Evolutionary conservation across 345 rosid species (phyloP).

Genomic region (Arabidopsis suecica): DNA sequence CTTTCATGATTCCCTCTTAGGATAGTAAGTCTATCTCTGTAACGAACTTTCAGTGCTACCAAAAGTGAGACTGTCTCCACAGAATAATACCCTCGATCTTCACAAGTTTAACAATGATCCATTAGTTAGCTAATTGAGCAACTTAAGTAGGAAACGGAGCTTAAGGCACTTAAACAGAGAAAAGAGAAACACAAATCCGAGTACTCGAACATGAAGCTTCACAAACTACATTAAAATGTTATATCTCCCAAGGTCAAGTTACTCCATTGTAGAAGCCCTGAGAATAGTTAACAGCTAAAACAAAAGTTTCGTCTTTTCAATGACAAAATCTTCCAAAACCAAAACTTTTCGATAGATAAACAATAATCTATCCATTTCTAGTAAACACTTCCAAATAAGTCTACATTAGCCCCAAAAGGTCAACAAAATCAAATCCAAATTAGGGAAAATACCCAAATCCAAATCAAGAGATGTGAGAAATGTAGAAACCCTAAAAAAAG

Average conservation of each 20-base stretch:
- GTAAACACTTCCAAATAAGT: background rate
- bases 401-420: background rate
- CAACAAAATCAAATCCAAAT: background rate
- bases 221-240: constrained; percentile 7
- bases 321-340: background rate
- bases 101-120: constrained; percentile 34
- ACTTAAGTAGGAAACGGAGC: background rate
- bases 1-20: constrained; percentile 96
- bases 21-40: constrained; percentile 92
- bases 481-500: background rate
- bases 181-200: background rate
- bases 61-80: constrained; percentile 93
- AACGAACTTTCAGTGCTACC: constrained; percentile 94
- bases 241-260: background rate
- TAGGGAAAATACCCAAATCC: background rate
- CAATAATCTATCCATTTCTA: background rate
- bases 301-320: background rate
- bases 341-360: background rate
- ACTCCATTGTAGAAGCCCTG: background rate
- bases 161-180: background rate
- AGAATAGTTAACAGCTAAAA: background rate
- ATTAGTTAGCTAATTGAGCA: background rate
- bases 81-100: constrained; percentile 96
- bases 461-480: background rate
- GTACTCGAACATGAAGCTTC: background rate